phyloP scores from a whole-genome alignment of 495 filamentous ascomycete species.

The Aspergillus panamensis region DNA sequence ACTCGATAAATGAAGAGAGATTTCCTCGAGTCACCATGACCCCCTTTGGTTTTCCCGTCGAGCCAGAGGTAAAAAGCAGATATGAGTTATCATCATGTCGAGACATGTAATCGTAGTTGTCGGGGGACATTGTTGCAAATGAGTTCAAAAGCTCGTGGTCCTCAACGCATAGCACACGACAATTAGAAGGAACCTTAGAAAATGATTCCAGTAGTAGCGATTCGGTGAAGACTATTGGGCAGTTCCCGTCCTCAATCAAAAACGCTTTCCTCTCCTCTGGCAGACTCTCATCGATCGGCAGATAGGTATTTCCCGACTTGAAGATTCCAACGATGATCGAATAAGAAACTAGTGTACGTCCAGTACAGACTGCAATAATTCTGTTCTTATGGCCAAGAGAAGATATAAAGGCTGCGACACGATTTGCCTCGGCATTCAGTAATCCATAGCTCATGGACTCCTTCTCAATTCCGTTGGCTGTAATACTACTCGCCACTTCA shows the following conservation, averaged over 20 bases:
- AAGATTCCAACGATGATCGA: constrained; percentile 44
- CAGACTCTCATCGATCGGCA: constrained; percentile 55
- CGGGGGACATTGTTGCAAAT: constrained; percentile 19
- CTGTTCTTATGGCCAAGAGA: constrained; percentile 29
- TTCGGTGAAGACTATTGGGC: constrained; percentile 32
- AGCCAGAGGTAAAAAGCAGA: constrained; percentile 94
- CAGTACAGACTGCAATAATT: constrained; percentile 44
- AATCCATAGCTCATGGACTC: constrained; percentile 36
- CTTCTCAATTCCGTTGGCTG: constrained; percentile 28
- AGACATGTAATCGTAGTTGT: constrained; percentile 23
- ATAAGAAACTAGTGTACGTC: constrained; percentile 41
- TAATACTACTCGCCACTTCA: constrained; percentile 36
- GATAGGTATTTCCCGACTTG: constrained; percentile 67
- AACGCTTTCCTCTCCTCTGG: constrained; percentile 45
- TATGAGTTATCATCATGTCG: constrained; percentile 90
- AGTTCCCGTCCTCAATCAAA: constrained; percentile 37
- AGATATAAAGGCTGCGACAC: constrained; percentile 38
- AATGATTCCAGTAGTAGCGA: constrained; percentile 21
- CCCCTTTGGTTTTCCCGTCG: constrained; percentile 96
- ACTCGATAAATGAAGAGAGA: constrained; percentile 46
- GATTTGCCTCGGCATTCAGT: constrained; percentile 37
- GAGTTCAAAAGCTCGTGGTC: constrained; percentile 27
- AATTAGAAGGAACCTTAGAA: constrained; percentile 23
- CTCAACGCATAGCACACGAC: constrained; percentile 30
- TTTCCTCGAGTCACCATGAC: constrained; percentile 64